Percentiles rank a stretch among this genome's conserved stretches.
phyloP scores from a whole-genome alignment of 306 rosid species.

The Crataegus laevigata region DNA sequence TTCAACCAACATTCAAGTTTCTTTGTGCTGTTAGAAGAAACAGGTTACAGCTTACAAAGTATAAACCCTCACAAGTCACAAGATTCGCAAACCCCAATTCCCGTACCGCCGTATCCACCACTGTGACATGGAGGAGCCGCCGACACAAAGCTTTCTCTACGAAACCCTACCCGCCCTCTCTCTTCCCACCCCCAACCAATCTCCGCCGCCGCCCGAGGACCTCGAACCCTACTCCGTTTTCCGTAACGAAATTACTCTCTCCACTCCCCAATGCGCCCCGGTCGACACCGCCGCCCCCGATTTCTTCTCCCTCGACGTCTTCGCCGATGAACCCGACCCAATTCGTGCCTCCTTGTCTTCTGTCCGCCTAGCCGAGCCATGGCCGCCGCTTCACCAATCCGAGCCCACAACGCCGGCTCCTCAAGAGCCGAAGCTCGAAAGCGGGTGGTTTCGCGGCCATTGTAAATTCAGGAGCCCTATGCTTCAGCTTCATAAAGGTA shows the following conservation, averaged over 20 bases:
- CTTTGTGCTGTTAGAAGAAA: neutral
- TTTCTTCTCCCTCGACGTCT: constrained; percentile 71
- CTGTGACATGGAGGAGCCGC: constrained; percentile 33
- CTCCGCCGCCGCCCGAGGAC: constrained; percentile 24
- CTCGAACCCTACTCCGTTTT: constrained; percentile 46
- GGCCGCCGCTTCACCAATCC: neutral
- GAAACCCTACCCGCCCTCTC: constrained; percentile 49
- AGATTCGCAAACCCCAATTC: neutral
- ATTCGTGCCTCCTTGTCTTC: constrained; percentile 12
- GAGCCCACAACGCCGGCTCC: constrained; percentile 44
- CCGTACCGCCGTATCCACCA: neutral
- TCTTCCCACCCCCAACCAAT: neutral
- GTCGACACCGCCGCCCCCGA: constrained; percentile 31
- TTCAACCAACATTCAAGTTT: no score
- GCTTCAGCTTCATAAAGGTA: constrained; percentile 98
- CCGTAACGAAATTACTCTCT: constrained; percentile 63
- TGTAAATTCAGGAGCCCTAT: constrained; percentile 71
- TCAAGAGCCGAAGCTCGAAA: constrained; percentile 64
- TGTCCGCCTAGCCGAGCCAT: constrained; percentile 1
- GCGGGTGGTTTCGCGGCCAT: constrained; percentile 75
- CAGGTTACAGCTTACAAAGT: no score
- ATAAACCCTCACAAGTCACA: neutral
- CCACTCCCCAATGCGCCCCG: constrained; percentile 29
- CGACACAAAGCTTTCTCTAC: constrained; percentile 31
- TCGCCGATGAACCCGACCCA: constrained; percentile 21